A percentile compares a stretch with the other conserved stretches of the same genome.
These are phyloP conservation scores for Prunus kanzakura DNA, from an alignment of 306 rosid species.

Conservation along the genomic window DNA sequence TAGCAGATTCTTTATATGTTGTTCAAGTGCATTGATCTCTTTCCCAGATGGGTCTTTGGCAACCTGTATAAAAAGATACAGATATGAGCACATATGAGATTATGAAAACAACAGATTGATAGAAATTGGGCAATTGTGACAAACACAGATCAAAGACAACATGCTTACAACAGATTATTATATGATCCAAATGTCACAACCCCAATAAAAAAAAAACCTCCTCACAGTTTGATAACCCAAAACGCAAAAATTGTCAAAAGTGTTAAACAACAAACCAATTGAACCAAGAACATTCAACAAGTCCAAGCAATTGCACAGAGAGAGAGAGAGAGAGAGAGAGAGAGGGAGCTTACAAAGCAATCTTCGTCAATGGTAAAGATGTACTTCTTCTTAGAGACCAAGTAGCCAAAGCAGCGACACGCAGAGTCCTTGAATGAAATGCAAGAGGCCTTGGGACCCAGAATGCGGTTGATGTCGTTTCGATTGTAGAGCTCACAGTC, in stretches of 20 bases:
- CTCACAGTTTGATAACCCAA: background rate
- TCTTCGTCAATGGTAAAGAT: conserved; percentile 82
- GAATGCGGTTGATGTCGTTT: conserved; percentile 48
- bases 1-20: conserved; percentile 77
- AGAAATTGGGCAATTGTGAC: no score
- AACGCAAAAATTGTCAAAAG: conserved; percentile 1
- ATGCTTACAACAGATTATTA: background rate
- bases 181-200: background rate
- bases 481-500: conserved; percentile 65
- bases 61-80: conserved; percentile 40
- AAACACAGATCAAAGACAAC: background rate
- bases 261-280: background rate
- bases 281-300: background rate
- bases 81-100: background rate
- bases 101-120: background rate
- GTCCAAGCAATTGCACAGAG: background rate
- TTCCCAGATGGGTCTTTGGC: conserved; percentile 81
- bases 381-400: conserved; percentile 93
- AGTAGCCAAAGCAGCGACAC: conserved; percentile 72
- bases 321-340: background rate
- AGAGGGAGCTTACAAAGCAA: conserved; percentile 62
- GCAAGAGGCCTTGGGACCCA: conserved; percentile 66
- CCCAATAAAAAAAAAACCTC: background rate
- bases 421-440: conserved; percentile 92
- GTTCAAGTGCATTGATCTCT: conserved; percentile 82